A percentile compares a stretch with the other conserved stretches of the same genome.
Conservation (phyloP, 1,284 basidiomycete species). For the Ustilago sp. region DNA sequence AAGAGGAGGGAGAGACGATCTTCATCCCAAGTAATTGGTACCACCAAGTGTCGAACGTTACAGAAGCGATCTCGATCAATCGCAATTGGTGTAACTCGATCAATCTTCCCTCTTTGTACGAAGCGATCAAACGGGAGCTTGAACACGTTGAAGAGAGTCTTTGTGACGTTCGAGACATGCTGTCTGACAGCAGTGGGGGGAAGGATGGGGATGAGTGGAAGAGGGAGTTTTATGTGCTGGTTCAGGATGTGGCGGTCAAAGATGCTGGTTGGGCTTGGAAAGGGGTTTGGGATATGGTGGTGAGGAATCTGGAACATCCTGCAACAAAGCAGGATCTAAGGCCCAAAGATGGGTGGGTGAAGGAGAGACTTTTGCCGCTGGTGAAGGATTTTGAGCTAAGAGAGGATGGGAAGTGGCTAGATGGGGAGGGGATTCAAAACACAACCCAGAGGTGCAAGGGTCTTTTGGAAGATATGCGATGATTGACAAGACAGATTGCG, state of each 20-base stretch:
- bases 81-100: conserved; percentile 72
- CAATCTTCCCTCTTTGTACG: conserved; percentile 72
- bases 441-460: conserved; percentile 15
- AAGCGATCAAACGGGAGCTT: conserved; percentile 70
- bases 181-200: conserved; percentile 37
- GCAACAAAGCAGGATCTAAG: conserved; percentile 14
- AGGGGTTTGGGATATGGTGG: conserved; percentile 64
- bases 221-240: conserved; percentile 46
- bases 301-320: conserved; percentile 31
- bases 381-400: conserved; percentile 18
- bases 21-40: conserved; percentile 68
- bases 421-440: conserved; percentile 1
- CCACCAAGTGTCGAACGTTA: conserved; percentile 68
- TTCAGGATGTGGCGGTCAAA: conserved; percentile 54
- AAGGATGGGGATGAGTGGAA: conserved; percentile 31
- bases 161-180: conserved; percentile 71
- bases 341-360: conserved; percentile 21
- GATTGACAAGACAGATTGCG: neutral
- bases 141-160: conserved; percentile 71
- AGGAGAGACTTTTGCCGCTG: conserved; percentile 17
- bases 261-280: conserved; percentile 67
- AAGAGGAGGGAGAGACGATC: conserved; percentile 55
- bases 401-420: conserved; percentile 24
- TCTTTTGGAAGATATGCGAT: conserved; percentile 14
- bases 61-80: conserved; percentile 61